Base-by-base conservation (phyloP, 495 filamentous ascomycete genomes). In the Thozetella sp. region DNA sequence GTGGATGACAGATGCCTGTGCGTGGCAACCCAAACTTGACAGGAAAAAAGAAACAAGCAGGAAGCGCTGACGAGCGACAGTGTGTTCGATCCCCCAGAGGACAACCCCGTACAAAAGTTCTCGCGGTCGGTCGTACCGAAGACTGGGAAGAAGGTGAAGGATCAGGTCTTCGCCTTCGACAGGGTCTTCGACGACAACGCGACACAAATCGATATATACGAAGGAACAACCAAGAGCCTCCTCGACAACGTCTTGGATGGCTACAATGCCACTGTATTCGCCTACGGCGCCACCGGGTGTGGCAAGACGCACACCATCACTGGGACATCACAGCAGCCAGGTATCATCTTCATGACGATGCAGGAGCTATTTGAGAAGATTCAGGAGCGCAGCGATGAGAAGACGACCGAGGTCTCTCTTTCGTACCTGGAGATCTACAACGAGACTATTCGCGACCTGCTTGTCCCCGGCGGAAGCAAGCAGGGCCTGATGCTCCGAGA, bases 361-460 rank as follows among this genome's bases (percentile, higher is more conserved):
- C 94, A 97, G 70, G 95, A 99, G 71, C 80, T 99, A 2, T 99
- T 97, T 67, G 94, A 98, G 74, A 89, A 92, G 66, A 97, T 99
- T 60, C 76, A 83, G n/a, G 96, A 97, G 40, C 76, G 90, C 40
- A 87, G 86, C 40, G 84, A 86, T 53, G 93, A 97, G 58, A 98
- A 98, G 68, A 80, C 87, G 17, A 94, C 93, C 19, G 93, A 97
- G 66, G 73, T 99, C 30, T 92, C 93, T 0, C 87, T 99, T 12
- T 97, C 93, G 0, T 99, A 98, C 72, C 84, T 99, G 17, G 95
- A 99, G 70, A 99, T 99, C 51, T 99, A 99, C 80, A 99, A 99
- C 69, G 95, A 99, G 74, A 98, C 94, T 0, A 99, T 99, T 60
- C 90, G 95, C 43, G 95, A 99, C 73, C 76, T 99, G 64, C 83